Evolutionary conservation across 345 rosid genomes (phyloP).

Genomic region (Aquilaria malaccensis): DNA sequence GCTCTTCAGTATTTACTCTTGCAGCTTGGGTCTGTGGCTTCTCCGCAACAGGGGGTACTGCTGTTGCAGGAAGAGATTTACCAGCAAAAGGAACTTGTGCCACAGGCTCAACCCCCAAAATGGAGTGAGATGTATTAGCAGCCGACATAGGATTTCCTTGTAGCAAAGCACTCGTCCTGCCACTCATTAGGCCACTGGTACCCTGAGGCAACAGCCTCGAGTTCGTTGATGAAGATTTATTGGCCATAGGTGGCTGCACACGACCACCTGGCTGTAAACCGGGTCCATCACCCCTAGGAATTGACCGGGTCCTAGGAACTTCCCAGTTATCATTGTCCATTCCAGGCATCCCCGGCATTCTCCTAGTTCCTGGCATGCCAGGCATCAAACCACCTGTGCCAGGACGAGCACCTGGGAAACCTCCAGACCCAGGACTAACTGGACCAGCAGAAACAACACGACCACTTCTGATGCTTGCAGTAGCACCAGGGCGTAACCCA

Average conservation of each 20-base stretch:
- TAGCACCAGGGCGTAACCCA: slow-evolving; percentile 89
- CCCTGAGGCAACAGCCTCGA: slow-evolving; percentile 76
- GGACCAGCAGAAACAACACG: slow-evolving; percentile 45
- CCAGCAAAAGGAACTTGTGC: slow-evolving; percentile 22
- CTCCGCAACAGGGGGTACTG: slow-evolving; percentile 16
- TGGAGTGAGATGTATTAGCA: slow-evolving; percentile 18
- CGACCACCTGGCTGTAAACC: slow-evolving; percentile 39
- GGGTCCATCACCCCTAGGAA: slow-evolving; percentile 72
- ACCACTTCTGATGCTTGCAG: slow-evolving; percentile 70
- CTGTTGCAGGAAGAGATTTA: slow-evolving; percentile 13
- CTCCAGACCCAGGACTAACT: slow-evolving; percentile 45
- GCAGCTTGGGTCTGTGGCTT: slow-evolving; percentile 24
- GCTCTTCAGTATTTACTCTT: slow-evolving; percentile 36
- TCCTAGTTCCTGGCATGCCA: slow-evolving; percentile 90
- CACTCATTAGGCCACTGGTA: slow-evolving; percentile 50
- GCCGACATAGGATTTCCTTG: slow-evolving; percentile 43
- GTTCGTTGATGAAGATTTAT: slow-evolving; percentile 50
- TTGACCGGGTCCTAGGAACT: slow-evolving; percentile 50
- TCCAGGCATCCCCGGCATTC: slow-evolving; percentile 99
- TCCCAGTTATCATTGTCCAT: slow-evolving; percentile 84
- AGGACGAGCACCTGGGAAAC: slow-evolving; percentile 63
- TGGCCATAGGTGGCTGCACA: slow-evolving; percentile 33
- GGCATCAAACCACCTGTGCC: slow-evolving; percentile 98
- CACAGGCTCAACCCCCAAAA: slow-evolving; percentile 23
- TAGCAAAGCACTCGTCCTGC: slow-evolving; percentile 72